Evolutionary conservation across 2,329 filamentous ascomycete genomes (phyloP).

Genomic region (Diplodia corticola): DNA sequence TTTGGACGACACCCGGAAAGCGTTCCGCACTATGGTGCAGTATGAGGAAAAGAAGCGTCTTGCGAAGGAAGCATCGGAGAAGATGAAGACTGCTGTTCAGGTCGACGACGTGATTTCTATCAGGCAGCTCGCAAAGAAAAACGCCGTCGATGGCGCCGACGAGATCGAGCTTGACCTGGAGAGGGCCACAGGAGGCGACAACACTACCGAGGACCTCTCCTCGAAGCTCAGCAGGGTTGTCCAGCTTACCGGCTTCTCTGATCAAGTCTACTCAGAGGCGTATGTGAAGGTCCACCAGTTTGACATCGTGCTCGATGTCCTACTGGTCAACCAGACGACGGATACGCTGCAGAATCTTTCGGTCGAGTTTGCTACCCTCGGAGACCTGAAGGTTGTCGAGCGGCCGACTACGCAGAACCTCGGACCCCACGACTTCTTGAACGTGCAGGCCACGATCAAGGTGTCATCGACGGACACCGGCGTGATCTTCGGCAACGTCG

Average conservation of each 20-base stretch:
- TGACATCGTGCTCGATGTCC: constrained; percentile 93
- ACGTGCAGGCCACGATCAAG: constrained; percentile 98
- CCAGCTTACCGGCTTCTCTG: constrained; percentile 96
- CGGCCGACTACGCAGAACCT: constrained; percentile 94
- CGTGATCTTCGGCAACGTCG: constrained; percentile 97
- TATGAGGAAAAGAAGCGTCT: constrained; percentile 96
- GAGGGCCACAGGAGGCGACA: constrained; percentile 89
- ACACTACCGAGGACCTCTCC: constrained; percentile 77
- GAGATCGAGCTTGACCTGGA: constrained; percentile 88
- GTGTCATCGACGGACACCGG: constrained; percentile 96
- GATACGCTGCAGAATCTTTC: constrained; percentile 96
- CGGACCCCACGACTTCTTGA: constrained; percentile 93
- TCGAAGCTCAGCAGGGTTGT: constrained; percentile 96
- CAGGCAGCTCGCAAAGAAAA: constrained; percentile 90
- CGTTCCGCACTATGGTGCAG: constrained; percentile 95
- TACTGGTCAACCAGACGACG: constrained; percentile 94
- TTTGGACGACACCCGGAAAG: constrained; percentile 90
- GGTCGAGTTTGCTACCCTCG: constrained; percentile 96
- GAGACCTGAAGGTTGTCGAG: constrained; percentile 97
- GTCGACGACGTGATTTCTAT: constrained; percentile 94
- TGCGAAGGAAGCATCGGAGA: constrained; percentile 89
- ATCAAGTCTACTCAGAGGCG: constrained; percentile 97
- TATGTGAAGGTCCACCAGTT: constrained; percentile 99
- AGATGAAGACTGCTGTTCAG: constrained; percentile 90
- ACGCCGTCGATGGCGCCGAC: constrained; percentile 75